Percentiles rank a stretch among this genome's conserved stretches.
These are phyloP conservation scores for Leccinum variicolor DNA, from an alignment of 768 basidiomycete species.

Conservation along the genomic window DNA sequence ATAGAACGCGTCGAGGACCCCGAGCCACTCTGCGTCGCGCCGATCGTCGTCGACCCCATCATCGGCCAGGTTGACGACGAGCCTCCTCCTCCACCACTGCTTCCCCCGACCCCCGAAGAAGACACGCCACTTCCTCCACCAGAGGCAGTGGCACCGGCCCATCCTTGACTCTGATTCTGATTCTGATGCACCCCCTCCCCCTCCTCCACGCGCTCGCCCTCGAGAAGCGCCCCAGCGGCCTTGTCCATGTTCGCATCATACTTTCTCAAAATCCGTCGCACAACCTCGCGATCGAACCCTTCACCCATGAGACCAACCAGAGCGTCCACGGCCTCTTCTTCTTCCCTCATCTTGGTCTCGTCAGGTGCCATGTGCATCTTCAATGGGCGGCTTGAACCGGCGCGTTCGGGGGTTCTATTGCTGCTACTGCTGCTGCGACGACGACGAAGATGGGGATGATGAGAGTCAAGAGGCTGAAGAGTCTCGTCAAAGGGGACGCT, in stretches of 20 bases:
- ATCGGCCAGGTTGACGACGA: conserved; percentile 3
- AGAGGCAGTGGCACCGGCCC: background rate
- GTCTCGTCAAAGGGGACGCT: background rate
- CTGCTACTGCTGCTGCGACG: background rate
- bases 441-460: background rate
- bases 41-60: background rate
- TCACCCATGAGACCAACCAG: conserved; percentile 39
- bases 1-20: background rate
- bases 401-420: background rate
- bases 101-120: background rate
- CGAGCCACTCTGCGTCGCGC: background rate
- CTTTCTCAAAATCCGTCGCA: conserved; percentile 55
- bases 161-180: conserved; percentile 15
- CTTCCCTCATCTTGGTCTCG: conserved; percentile 13
- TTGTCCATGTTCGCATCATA: conserved; percentile 56
- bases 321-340: conserved; percentile 32
- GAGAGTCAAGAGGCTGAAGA: background rate
- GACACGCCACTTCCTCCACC: background rate
- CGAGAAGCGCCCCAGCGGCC: conserved; percentile 51
- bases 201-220: conserved; percentile 47
- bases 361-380: conserved; percentile 23
- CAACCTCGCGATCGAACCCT: conserved; percentile 42
- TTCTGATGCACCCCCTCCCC: background rate
- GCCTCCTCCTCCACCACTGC: background rate
- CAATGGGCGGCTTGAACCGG: background rate